Evolutionary conservation across 768 basidiomycete species (phyloP).

Genomic region (Macrocybe gigantea): DNA sequence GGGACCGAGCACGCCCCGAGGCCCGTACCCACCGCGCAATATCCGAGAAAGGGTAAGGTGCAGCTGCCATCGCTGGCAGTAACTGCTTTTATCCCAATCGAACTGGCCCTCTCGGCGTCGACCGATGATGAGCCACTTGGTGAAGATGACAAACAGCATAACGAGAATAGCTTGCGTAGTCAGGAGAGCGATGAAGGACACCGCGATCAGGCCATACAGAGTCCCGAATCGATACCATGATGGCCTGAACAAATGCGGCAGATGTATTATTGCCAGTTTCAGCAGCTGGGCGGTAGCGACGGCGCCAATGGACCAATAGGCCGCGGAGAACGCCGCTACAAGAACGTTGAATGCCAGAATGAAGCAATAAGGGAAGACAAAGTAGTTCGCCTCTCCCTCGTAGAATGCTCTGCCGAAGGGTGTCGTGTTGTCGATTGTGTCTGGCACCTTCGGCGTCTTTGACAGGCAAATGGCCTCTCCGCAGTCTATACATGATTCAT

Average conservation of each 20-base stretch:
- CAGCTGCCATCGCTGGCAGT: slow-evolving; percentile 47
- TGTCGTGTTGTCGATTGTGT: slow-evolving; percentile 29
- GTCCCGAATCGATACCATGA: slow-evolving; percentile 33
- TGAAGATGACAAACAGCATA: slow-evolving; percentile 33
- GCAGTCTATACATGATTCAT: too few relatives aligned
- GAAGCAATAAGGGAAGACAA: slow-evolving; percentile 32
- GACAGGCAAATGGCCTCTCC: slow-evolving; percentile 34
- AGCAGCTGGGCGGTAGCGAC: slow-evolving; percentile 31
- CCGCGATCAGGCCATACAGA: slow-evolving; percentile 33
- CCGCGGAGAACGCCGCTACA: slow-evolving; percentile 29
- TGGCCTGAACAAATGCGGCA: slow-evolving; percentile 23
- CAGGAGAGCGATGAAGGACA: slow-evolving; percentile 30
- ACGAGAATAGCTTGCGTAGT: slow-evolving; percentile 30
- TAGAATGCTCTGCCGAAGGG: slow-evolving; percentile 41
- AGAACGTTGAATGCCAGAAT: slow-evolving; percentile 31
- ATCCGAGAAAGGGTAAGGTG: slow-evolving; percentile 31
- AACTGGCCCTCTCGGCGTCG: slow-evolving; percentile 30
- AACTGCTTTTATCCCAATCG: slow-evolving; percentile 41
- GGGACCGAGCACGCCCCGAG: slow-evolving; percentile 32
- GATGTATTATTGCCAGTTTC: slow-evolving; percentile 24
- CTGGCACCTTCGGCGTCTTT: slow-evolving; percentile 18
- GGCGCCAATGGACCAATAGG: slow-evolving; percentile 36
- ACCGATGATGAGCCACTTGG: slow-evolving; percentile 40
- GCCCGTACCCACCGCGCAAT: slow-evolving; percentile 35
- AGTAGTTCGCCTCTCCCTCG: slow-evolving; percentile 30